phyloP scores from a whole-genome alignment of 805 yeast genomes.

The Kodamaea neixiangensis region DNA sequence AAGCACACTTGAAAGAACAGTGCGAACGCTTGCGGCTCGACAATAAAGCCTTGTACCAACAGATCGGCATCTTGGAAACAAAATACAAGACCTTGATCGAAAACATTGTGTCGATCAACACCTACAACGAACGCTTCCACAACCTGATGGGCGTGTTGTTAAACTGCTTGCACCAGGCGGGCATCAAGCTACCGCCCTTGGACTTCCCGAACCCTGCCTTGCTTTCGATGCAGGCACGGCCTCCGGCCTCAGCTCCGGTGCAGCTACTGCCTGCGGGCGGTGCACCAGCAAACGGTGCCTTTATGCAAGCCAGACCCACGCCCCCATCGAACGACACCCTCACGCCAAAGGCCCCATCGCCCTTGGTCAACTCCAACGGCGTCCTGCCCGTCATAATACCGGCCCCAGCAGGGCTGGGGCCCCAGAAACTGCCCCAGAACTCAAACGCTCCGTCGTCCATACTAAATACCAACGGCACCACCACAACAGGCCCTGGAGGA shows the following conservation, averaged over 20 bases:
- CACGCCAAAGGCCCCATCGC: conserved; percentile 18
- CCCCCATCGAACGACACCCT: conserved; percentile 11
- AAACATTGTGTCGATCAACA: conserved; percentile 56
- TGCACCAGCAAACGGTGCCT: conserved; percentile 3
- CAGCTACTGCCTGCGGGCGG: conserved; percentile 5
- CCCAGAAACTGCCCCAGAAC: conserved; percentile 8
- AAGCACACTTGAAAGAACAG: conserved; percentile 28
- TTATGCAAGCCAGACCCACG: conserved; percentile 11
- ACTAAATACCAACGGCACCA: conserved; percentile 5
- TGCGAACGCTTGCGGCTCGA: conserved; percentile 37
- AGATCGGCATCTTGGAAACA: conserved; percentile 43
- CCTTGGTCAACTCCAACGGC: conserved; percentile 14
- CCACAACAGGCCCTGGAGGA: conserved; percentile 7
- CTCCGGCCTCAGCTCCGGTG: conserved; percentile 9
- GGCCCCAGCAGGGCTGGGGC: conserved; percentile 6
- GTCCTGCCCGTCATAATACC: conserved; percentile 15
- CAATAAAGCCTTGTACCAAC: conserved; percentile 33
- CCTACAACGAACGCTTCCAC: conserved; percentile 57
- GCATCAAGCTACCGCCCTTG: conserved; percentile 66
- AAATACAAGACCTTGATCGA: conserved; percentile 69
- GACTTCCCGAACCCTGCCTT: conserved; percentile 51
- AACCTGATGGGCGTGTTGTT: conserved; percentile 53
- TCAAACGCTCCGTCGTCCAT: background rate
- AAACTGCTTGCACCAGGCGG: conserved; percentile 53
- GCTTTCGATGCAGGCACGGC: conserved; percentile 22